Evolutionary conservation across 495 filamentous ascomycete genomes (phyloP), one percentile per base, ranked within the genome.

Genomic region (Mycothermus thermophilus): DNA sequence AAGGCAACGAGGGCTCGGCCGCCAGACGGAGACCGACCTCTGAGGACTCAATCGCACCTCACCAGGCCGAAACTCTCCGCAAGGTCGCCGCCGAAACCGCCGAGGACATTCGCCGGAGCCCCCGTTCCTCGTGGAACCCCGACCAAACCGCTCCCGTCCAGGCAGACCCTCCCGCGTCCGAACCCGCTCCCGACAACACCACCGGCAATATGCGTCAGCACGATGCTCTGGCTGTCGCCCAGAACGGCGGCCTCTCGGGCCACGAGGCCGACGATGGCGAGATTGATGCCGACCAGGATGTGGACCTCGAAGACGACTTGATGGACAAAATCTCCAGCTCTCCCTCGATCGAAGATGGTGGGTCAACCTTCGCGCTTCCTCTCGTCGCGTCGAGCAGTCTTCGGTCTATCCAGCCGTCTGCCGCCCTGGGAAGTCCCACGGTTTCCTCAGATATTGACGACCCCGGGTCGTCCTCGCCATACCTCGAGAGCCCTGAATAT

Each of bases 241-340:
- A 69, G 57, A 72, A 66, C 63, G 54, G 72, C 40, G 70, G 67
- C 21, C 44, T 55, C 30, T 45, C 53, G 8, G 61, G 52, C 17
- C 67, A 72, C 31, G 71, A 80, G 40, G 67, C 66, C 32, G 83
- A 81, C 38, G 67, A 83, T 43, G 75, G 64, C 26, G 83, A 85
- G 45, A 67, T 71, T 24, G 86, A 85, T 44, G 71, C 69, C 21
- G 31, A 66, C 26, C 54, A 51, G 33, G 83, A 88, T 50, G 77
- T 82, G 43, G 63, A 74, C 36, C 53, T 83, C 54, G 88, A 93
- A 48, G 78, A 83, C 44, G 90, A 96, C 52, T 81, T 87, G 64
- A 83, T 88, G 79, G 90, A 95, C 63, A 88, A 88, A 59, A 93
- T 97, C 30, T 94, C 86, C 31, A 95, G 87, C 57, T 94, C 87